phyloP scores from a whole-genome alignment of 441 rosid genomes.

The Euphorbia schlechtendalii region DNA sequence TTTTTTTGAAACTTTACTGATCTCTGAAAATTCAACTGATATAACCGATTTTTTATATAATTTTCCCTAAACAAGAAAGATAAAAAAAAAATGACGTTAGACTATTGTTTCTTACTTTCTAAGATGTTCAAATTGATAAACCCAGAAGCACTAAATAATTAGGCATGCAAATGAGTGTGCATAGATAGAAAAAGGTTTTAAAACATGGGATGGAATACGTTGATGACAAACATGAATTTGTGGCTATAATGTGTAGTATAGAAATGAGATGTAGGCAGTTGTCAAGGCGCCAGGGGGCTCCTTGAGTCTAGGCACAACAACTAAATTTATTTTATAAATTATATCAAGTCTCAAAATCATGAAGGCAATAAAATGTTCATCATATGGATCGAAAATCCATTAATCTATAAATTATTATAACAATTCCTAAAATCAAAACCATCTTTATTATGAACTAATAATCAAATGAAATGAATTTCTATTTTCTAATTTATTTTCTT shows the following conservation, averaged over 20 bases:
- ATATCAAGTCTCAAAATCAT: no score
- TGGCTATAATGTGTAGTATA: background rate
- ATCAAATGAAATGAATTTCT: no score
- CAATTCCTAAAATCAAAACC: no score
- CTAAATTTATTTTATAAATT: no score
- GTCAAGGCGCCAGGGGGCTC: no score
- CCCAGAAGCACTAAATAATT: background rate
- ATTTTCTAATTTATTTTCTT: no score
- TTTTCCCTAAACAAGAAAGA: background rate
- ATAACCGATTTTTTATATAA: background rate
- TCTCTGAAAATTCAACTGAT: background rate
- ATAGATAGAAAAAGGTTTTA: background rate
- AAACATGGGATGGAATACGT: background rate
- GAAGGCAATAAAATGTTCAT: no score
- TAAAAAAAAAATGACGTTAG: background rate
- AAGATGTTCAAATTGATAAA: background rate
- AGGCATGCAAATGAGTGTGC: background rate
- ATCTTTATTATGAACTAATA: no score
- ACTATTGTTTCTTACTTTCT: background rate
- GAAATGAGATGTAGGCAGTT: background rate
- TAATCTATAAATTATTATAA: no score
- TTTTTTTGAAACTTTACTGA: background rate
- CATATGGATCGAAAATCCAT: no score
- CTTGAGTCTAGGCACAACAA: no score
- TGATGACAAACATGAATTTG: background rate